Conservation (phyloP, 2,329 filamentous ascomycete genomes). For the Alternaria burnsii region DNA sequence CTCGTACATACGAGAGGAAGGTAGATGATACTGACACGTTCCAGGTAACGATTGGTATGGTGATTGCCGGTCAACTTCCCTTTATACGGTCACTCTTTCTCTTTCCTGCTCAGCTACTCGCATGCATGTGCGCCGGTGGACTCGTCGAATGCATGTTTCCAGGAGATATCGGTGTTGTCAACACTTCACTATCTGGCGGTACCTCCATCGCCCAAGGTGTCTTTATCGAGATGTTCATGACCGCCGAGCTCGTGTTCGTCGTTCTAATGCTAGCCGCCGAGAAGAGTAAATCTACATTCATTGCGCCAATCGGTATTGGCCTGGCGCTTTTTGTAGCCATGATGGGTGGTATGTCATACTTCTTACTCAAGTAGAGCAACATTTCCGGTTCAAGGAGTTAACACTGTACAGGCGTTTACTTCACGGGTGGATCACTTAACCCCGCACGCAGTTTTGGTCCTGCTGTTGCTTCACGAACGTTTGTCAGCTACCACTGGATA, state of each 20-base stretch:
- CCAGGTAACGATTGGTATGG: slow-evolving; percentile 36
- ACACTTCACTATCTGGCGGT: slow-evolving; percentile 23
- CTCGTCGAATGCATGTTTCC: slow-evolving; percentile 39
- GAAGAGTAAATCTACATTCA: slow-evolving; percentile 41
- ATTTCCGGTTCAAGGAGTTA: not conserved
- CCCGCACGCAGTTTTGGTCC: slow-evolving; percentile 56
- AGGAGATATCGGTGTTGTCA: slow-evolving; percentile 29
- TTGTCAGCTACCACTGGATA: slow-evolving; percentile 45
- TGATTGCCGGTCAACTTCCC: slow-evolving; percentile 29
- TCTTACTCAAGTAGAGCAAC: not conserved
- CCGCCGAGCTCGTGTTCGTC: slow-evolving; percentile 32
- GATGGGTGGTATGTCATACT: slow-evolving; percentile 28
- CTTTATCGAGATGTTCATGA: slow-evolving; percentile 35
- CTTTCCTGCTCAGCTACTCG: slow-evolving; percentile 32
- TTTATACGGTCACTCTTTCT: slow-evolving; percentile 30
- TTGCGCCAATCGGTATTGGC: slow-evolving; percentile 33
- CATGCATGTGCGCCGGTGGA: slow-evolving; percentile 35
- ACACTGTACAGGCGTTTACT: slow-evolving; percentile 44
- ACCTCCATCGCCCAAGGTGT: slow-evolving; percentile 33
- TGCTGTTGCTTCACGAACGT: slow-evolving; percentile 49
- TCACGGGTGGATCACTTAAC: slow-evolving; percentile 55
- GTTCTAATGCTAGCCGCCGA: slow-evolving; percentile 42
- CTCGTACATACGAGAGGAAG: not conserved
- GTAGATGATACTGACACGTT: not conserved
- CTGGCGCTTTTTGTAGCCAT: slow-evolving; percentile 39